Base-by-base conservation (phyloP, 805 yeast species). In the Metschnikowia henanensis region DNA sequence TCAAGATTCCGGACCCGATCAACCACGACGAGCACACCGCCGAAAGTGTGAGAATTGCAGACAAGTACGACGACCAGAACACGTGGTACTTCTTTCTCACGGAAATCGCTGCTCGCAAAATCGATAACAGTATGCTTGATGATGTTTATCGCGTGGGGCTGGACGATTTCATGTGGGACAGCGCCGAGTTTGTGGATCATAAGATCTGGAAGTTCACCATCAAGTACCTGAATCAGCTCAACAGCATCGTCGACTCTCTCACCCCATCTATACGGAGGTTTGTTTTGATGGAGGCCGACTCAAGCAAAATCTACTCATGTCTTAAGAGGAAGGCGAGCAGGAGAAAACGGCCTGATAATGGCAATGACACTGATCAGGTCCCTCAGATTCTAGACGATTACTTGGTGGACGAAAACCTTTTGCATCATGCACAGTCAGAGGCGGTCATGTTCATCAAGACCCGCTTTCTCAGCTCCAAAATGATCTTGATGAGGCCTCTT, bases 81-180 rank as follows among this genome's bases (percentile, higher is more conserved):
- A 56, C 68, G 18, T 69, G 73, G 75, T 66, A 65, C 50, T 68
- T 48, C 37, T 69, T 62, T 44, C 51, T 68, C 32, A 68, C 72
- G 0, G 75, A 69, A 45, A 58, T 66, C 6, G 75, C 75, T 0
- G 64, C 66, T 16, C 50, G 73, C 22, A 68, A 68, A 50, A 59
- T 68, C 16, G 75, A 68, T 44, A 69, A 69, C 50, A 55, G 48
- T 21, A 52, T 69, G 56, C 64, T 51, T 43, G 66, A 67, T 46
- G 72, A 69, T 25, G 36, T 65, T 8, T 66, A 55, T 43, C 30
- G 35, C 2, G 25, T 19, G 22, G 8, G 26, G n/a, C 18, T 8
- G 39, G 26, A 41, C 6, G 35, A 46, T 5, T 34, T 33, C 6
- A 30, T 45, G 5, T 67, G 71, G 66, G 66, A 61, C 31, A 52